Conservation (phyloP, 257 asterid species). For the Dorcoceras hygrometricum region DNA sequence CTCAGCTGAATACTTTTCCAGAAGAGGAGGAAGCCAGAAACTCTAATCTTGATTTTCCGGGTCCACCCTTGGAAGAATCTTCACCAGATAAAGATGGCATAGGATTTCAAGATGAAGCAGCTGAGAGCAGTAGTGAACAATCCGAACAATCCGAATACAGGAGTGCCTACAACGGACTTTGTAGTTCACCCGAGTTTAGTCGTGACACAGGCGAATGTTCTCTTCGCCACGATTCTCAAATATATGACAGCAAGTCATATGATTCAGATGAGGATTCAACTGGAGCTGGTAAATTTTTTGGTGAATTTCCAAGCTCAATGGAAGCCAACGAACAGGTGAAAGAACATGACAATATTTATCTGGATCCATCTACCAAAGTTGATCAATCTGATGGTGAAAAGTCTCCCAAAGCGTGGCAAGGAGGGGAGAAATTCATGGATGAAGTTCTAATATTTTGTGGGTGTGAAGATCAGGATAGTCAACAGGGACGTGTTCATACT, state of each 20-base stretch:
- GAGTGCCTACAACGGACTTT: conserved; percentile 29
- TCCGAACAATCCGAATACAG: conserved; percentile 25
- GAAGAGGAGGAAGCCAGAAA: conserved; percentile 34
- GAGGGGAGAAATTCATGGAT: conserved; percentile 18
- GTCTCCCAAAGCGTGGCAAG: conserved; percentile 20
- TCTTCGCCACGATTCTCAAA: conserved; percentile 24
- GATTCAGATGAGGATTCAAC: conserved; percentile 22
- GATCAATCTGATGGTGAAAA: conserved; percentile 27
- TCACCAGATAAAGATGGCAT: conserved; percentile 24
- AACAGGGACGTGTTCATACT: conserved; percentile 8
- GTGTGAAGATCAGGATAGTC: conserved; percentile 28
- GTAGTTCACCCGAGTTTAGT: conserved; percentile 31
- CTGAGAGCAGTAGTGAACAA: conserved; percentile 24
- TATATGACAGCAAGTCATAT: conserved; percentile 21
- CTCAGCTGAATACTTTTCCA: conserved; percentile 22
- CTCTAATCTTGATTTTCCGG: conserved; percentile 27
- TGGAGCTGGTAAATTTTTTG: conserved; percentile 35
- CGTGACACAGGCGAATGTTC: conserved; percentile 12
- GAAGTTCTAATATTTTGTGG: conserved; percentile 22
- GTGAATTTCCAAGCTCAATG: conserved; percentile 39
- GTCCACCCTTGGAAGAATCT: conserved; percentile 30
- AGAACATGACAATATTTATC: conserved; percentile 19
- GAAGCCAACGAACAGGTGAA: conserved; percentile 25
- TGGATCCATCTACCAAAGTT: conserved; percentile 15
- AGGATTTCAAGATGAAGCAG: conserved; percentile 20